These are phyloP conservation scores for Solanum acaule DNA, from an alignment of 257 asterid species.

Conservation along the genomic window DNA sequence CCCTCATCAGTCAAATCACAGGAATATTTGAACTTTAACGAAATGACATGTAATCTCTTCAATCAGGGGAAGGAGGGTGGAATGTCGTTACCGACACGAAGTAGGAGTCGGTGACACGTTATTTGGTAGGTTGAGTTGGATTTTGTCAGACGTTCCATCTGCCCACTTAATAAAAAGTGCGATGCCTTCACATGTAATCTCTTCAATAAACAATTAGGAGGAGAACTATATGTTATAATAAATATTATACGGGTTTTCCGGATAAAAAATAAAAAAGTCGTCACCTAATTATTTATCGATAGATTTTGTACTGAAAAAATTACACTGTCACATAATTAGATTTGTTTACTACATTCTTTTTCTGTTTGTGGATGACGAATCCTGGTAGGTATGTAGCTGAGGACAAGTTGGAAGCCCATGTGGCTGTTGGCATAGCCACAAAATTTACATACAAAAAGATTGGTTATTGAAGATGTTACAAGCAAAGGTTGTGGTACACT, in stretches of 20 bases:
- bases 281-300: background rate
- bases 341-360: background rate
- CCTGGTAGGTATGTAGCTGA: too few species aligned
- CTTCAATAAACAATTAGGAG: background rate
- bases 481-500: too few species aligned
- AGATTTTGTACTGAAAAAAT: background rate
- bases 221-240: background rate
- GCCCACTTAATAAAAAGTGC: background rate
- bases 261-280: background rate
- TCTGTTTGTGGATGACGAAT: background rate
- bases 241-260: background rate
- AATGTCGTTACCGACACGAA: slow-evolving; percentile 16
- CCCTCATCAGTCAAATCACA: too few species aligned
- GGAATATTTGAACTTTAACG: too few species aligned
- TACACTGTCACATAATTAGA: background rate
- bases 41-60: background rate
- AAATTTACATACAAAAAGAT: background rate
- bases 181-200: slow-evolving; percentile 7
- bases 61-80: background rate
- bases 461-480: background rate
- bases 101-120: slow-evolving; percentile 29
- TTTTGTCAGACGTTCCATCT: slow-evolving; percentile 1
- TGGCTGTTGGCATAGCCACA: background rate
- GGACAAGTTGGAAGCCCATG: background rate
- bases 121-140: slow-evolving; percentile 1